Conservation (phyloP, 305 asterid genomes). For the Fraxinus angustifolia region DNA sequence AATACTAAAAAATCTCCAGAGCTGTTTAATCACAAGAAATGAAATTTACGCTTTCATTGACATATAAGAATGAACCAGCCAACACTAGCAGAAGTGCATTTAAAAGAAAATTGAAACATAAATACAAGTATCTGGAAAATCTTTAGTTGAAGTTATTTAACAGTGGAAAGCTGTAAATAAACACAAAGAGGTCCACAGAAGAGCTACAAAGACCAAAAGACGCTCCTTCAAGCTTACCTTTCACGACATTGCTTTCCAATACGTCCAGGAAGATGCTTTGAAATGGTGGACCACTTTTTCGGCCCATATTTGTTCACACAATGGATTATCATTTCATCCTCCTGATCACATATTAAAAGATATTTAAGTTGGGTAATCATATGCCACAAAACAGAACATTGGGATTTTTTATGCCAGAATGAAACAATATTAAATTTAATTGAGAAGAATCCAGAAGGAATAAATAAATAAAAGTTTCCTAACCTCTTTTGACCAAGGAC, state of each 20-base stretch:
- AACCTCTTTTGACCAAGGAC: constrained; percentile 99
- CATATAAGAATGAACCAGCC: background rate
- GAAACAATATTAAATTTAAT: background rate
- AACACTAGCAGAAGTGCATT: background rate
- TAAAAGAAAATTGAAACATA: background rate
- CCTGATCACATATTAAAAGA: constrained; percentile 44
- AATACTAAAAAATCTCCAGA: background rate
- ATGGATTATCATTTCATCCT: constrained; percentile 55
- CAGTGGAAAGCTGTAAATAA: background rate
- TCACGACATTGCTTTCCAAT: constrained; percentile 60
- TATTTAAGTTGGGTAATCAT: constrained; percentile 13
- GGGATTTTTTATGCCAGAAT: constrained; percentile 3
- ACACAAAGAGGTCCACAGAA: background rate
- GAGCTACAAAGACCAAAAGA: background rate
- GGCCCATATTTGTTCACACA: constrained; percentile 45
- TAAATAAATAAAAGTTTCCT: constrained; percentile 23
- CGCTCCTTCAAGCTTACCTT: constrained; percentile 51
- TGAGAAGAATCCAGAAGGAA: constrained; percentile 8
- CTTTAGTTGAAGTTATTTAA: background rate
- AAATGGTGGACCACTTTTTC: constrained; percentile 57
- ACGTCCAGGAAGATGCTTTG: constrained; percentile 52
- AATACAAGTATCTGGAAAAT: background rate
- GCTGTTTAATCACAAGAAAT: background rate
- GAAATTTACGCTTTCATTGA: background rate
- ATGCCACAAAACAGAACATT: constrained; percentile 7